Base-by-base conservation (phyloP, 257 asterid species). In the Ocimum tenuiflorum region DNA sequence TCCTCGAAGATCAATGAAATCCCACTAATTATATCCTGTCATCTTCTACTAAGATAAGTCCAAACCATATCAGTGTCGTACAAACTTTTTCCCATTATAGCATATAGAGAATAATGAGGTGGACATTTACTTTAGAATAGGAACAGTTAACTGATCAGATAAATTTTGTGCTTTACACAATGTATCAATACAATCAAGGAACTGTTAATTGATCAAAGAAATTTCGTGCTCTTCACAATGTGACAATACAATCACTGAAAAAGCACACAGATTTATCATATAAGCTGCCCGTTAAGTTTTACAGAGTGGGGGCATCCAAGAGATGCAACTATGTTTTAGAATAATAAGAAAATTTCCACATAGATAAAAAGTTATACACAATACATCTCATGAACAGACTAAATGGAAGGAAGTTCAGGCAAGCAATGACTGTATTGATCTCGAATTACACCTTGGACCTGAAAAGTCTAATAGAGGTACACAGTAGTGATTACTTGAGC, bases 41-140 rank as follows among this genome's bases (percentile, higher is more conserved):
- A 48, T 61, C 57, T 62, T 63, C 73, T 65, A 35, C 60, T 53
- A 66, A 35, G 63, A 51, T 62, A 70, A 66, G 73, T 72, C 64
- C 18, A 59, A 63, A 68, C 68, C 68, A 35, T 29, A 73, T 70
- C 74, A 45, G 29, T 17, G 48, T 67, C 63, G 69, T 55, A 76
- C 42, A 67, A 69, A 62, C 50, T 51, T 53, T 56, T 55, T 71
- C 54, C 51, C 56, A 51, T 73, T 50, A 11, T 3, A 48, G 36
- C 24, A 63, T 24, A 52, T 51, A 57, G 60, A 53, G 79, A 72
- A 74, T 62, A 71, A 52, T 48, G 59, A 71, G 57, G 35, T 62
- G 56, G 58, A 70, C 73, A 71, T 56, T 66, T 47, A 73, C 71
- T 70, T 61, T 59, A 75, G 71, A 79, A 48, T 39, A 27, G 35